These are phyloP conservation scores for Macrocystidia cucumis DNA, from an alignment of 1,284 basidiomycete species.

Conservation along the genomic window DNA sequence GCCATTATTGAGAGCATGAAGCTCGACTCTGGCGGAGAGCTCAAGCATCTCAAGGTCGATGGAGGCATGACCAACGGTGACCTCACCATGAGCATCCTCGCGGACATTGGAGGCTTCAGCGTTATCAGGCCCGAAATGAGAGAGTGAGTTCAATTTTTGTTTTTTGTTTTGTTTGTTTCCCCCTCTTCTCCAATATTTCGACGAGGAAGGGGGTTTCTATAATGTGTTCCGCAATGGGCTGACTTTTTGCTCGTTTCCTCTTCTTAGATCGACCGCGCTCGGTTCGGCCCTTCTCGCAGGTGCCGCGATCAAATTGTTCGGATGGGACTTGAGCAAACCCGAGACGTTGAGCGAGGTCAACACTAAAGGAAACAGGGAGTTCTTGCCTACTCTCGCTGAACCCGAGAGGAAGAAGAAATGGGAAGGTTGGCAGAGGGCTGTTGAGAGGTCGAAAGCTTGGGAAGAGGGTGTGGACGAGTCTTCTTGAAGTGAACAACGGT, in stretches of 20 bases:
- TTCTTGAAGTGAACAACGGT: not conserved
- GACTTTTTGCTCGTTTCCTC: no score
- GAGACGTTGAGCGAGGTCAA: slow-evolving; percentile 89
- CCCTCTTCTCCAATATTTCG: no score
- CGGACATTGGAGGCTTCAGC: slow-evolving; percentile 88
- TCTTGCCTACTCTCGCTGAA: slow-evolving; percentile 54
- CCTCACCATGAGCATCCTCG: slow-evolving; percentile 86
- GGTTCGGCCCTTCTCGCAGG: slow-evolving; percentile 97
- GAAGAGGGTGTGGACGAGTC: slow-evolving; percentile 44
- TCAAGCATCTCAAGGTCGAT: slow-evolving; percentile 87
- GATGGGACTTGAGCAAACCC: slow-evolving; percentile 88
- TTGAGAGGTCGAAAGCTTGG: slow-evolving; percentile 79
- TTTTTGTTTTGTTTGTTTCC: no score
- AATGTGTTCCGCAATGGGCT: no score
- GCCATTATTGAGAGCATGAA: slow-evolving; percentile 95
- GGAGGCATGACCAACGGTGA: slow-evolving; percentile 94
- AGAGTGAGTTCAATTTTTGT: slow-evolving; percentile 53
- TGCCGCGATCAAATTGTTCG: slow-evolving; percentile 81
- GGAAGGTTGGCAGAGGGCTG: slow-evolving; percentile 79
- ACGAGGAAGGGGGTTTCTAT: no score
- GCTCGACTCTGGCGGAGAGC: slow-evolving; percentile 67
- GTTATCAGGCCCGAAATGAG: slow-evolving; percentile 94
- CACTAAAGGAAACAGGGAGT: slow-evolving; percentile 72
- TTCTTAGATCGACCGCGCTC: slow-evolving; percentile 79
- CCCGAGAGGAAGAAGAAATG: slow-evolving; percentile 56